Conservation (phyloP, 495 filamentous ascomycete genomes). For the Xanthoparmelia taractica region DNA sequence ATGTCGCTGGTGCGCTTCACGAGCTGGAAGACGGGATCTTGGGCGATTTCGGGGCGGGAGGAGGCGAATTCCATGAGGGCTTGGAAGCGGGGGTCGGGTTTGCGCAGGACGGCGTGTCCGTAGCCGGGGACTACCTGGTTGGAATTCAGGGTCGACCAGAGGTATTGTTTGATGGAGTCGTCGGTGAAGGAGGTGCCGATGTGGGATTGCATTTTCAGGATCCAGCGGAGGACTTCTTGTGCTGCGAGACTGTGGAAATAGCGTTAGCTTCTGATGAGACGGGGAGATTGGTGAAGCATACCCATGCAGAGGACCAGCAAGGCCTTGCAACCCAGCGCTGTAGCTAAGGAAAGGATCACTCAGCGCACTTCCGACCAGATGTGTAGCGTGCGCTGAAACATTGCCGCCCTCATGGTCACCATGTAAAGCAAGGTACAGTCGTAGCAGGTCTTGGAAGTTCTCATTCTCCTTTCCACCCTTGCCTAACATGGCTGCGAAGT, state of each 20-base stretch:
- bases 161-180: slow-evolving; percentile 71
- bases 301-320: slow-evolving; percentile 92
- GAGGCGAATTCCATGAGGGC: slow-evolving; percentile 93
- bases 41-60: slow-evolving; percentile 71
- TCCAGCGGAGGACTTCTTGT: slow-evolving; percentile 95
- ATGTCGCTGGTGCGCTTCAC: slow-evolving; percentile 78
- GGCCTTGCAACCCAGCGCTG: slow-evolving; percentile 88
- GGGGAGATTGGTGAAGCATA: slow-evolving; percentile 28
- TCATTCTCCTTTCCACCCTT: slow-evolving; percentile 77
- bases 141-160: slow-evolving; percentile 87
- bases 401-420: slow-evolving; percentile 98
- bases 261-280: no score
- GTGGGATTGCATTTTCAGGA: slow-evolving; percentile 82
- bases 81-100: slow-evolving; percentile 92
- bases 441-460: slow-evolving; percentile 90
- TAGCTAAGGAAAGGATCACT: slow-evolving; percentile 94
- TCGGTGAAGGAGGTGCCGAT: slow-evolving; percentile 75
- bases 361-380: slow-evolving; percentile 91
- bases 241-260: slow-evolving; percentile 59
- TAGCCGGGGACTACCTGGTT: slow-evolving; percentile 95
- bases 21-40: slow-evolving; percentile 85
- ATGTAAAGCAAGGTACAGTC: slow-evolving; percentile 91
- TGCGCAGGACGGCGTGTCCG: slow-evolving; percentile 95
- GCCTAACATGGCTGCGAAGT: slow-evolving; percentile 94
- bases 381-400: slow-evolving; percentile 93